phyloP scores from a whole-genome alignment of 2,329 filamentous ascomycete genomes.

The Diaporthe amygdali region DNA sequence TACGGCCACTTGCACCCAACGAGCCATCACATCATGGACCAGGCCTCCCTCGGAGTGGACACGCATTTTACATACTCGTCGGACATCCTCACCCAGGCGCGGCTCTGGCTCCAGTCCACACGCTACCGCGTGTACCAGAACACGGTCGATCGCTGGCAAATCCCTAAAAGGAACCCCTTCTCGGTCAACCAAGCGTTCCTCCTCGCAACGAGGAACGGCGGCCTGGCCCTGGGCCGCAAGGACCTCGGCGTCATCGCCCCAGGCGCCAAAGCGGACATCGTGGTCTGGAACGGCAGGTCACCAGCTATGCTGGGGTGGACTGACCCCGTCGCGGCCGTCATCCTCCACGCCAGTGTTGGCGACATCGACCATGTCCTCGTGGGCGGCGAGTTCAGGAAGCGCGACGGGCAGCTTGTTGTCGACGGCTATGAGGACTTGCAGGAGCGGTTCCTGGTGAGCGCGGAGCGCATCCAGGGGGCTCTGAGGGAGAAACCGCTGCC shows the following conservation, averaged over 20 bases:
- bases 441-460: constrained; percentile 40
- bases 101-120: constrained; percentile 57
- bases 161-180: constrained; percentile 56
- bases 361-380: constrained; percentile 58
- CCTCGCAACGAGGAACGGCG: constrained; percentile 58
- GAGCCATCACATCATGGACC: constrained; percentile 51
- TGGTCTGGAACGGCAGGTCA: constrained; percentile 55
- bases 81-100: constrained; percentile 57
- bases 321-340: constrained; percentile 60
- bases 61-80: constrained; percentile 58
- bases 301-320: constrained; percentile 58
- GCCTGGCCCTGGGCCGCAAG: constrained; percentile 51
- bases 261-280: constrained; percentile 59
- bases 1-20: constrained; percentile 56
- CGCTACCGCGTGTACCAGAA: constrained; percentile 45
- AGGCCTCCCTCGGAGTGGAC: constrained; percentile 58
- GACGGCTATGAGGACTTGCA: constrained; percentile 31
- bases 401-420: constrained; percentile 43
- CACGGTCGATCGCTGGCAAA: constrained; percentile 43
- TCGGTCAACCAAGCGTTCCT: constrained; percentile 59
- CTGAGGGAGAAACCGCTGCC: constrained; percentile 29
- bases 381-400: constrained; percentile 54
- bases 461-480: constrained; percentile 36
- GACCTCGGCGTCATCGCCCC: constrained; percentile 55
- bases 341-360: constrained; percentile 58